Conservation (phyloP, 352 stramenopile genomes). For the Phytophthora litchii region DNA sequence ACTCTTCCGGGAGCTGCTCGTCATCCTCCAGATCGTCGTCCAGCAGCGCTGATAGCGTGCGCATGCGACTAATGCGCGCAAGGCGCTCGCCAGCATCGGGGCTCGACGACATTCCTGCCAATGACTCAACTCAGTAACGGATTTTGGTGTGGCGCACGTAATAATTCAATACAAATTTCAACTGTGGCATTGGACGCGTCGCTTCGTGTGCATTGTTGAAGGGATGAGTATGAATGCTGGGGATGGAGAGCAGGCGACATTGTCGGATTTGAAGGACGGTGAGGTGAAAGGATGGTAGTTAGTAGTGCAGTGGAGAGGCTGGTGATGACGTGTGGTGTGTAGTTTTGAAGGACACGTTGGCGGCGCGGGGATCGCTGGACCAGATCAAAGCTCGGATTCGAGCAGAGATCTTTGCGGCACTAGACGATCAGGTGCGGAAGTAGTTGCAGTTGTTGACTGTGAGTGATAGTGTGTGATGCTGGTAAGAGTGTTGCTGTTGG, state of each 20-base stretch:
- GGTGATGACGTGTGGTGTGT: not conserved
- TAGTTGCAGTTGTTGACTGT: not conserved
- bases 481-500: not conserved
- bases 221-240: constrained; percentile 11
- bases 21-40: constrained; percentile 68
- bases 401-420: constrained; percentile 82
- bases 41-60: constrained; percentile 81
- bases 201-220: constrained; percentile 31
- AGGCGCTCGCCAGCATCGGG: constrained; percentile 37
- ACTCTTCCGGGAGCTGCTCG: constrained; percentile 53
- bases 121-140: constrained; percentile 15
- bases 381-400: constrained; percentile 88
- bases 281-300: not conserved
- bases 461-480: not conserved
- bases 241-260: constrained; percentile 30
- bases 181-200: constrained; percentile 5
- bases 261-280: constrained; percentile 71
- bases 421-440: constrained; percentile 72
- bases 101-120: constrained; percentile 16
- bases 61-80: constrained; percentile 69
- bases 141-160: constrained; percentile 18
- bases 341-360: constrained; percentile 87
- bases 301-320: not conserved
- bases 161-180: not conserved
- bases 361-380: constrained; percentile 70